Evolutionary conservation across 768 basidiomycete species (phyloP), one percentile per base, ranked within the genome.

Genomic region (Hypholoma fasciculare): DNA sequence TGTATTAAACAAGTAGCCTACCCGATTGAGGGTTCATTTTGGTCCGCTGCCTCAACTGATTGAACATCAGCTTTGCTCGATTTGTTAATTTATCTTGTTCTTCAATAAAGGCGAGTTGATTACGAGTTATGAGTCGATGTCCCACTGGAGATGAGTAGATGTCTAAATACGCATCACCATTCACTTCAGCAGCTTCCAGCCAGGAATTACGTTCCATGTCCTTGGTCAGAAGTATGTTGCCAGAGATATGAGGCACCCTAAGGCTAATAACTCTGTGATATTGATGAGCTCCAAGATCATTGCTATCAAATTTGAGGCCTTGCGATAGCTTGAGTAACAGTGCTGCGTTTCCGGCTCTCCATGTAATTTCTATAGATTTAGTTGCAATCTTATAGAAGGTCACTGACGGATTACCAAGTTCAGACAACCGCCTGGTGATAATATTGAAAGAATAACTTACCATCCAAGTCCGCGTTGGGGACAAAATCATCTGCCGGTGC

Each of bases 351-450:
- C 77, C 80, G 7, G 80, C 79, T 57, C 74, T 74, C 76, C 88
- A 85, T 3, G 82, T 81, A 7, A 81, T 62, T 53, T 92, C 83
- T 19, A 89, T 50, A 2, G 77, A 66, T 42, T 76, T 78, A 30
- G 93, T 34, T 0, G 80, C 72, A 19, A 96, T 66, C 59, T 90
- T 94, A 65, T 94, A 71, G 65, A 96, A 93, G 0, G 95, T 97
- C 36, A 94, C 95, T 96, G 54, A 19, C 43, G 47, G 7, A 17
- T 49, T 27, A 63, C 30, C 2, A 9, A 34, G 30, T 34, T 54
- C 44, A 27, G 38, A 57, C 37, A 16, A 64, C 39, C 57, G 52
- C 53, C 44, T 16, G 48, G 27, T n/a, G 49, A 34, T 11, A 38
- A 5, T 19, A 23, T 27, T 9, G 54, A 12, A 46, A 36, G 49